Percentiles rank a stretch among this genome's conserved stretches.
Evolutionary conservation across 2,329 filamentous ascomycete genomes (phyloP).

Genomic region (Spiromastix sp.): DNA sequence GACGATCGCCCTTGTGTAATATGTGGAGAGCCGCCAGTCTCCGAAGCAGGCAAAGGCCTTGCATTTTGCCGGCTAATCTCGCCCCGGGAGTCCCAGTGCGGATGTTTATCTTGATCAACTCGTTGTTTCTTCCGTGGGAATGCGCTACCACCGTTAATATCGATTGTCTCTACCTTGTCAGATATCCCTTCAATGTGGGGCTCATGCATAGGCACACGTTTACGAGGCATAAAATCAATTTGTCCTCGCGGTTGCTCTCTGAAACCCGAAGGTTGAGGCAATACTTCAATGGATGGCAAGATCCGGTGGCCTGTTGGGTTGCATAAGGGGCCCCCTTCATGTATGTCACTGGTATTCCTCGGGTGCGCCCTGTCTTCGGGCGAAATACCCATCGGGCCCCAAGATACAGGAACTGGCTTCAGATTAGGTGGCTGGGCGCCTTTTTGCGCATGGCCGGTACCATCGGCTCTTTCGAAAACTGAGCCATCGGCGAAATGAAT

Average conservation of each 20-base stretch:
- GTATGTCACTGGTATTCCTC: not conserved
- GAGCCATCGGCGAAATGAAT: constrained; percentile 15
- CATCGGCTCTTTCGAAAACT: constrained; percentile 14
- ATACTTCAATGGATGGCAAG: constrained; percentile 27
- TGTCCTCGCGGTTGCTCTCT: constrained; percentile 16
- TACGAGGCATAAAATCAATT: constrained; percentile 18
- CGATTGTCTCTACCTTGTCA: constrained; percentile 13
- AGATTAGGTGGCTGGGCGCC: not conserved
- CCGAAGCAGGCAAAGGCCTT: not conserved
- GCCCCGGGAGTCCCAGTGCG: not conserved
- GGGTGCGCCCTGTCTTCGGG: not conserved
- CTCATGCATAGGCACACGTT: constrained; percentile 11
- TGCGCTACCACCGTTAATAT: constrained; percentile 18
- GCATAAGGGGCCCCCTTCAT: constrained; percentile 6
- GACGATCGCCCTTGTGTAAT: not conserved
- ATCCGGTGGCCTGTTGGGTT: constrained; percentile 19
- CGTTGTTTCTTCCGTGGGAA: constrained; percentile 23
- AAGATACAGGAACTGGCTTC: not conserved
- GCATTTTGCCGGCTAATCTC: constrained; percentile 1
- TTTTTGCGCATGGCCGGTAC: not conserved
- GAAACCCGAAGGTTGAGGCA: constrained; percentile 14
- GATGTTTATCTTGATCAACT: constrained; percentile 16
- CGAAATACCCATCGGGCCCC: not conserved
- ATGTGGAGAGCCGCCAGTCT: not conserved
- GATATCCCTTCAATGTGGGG: constrained; percentile 16